These are phyloP conservation scores for Sutorius australiensis DNA, from an alignment of 768 basidiomycete genomes.

Conservation along the genomic window DNA sequence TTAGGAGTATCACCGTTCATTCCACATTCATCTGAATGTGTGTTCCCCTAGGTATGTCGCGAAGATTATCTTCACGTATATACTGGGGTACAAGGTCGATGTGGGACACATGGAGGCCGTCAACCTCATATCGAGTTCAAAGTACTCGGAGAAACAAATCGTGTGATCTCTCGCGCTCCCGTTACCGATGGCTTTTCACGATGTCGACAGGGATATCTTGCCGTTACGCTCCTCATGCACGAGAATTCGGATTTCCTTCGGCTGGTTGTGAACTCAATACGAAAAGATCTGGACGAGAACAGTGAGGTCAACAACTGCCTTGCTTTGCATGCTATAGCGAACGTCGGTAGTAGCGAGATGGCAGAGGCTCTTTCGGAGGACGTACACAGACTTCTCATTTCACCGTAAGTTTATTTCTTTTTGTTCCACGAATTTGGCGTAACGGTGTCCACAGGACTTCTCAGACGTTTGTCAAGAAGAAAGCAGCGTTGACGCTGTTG, in stretches of 20 bases:
- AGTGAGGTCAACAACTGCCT: conserved; percentile 95
- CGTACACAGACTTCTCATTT: conserved; percentile 92
- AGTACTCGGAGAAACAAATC: conserved; percentile 99
- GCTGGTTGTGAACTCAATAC: conserved; percentile 95
- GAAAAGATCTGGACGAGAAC: conserved; percentile 93
- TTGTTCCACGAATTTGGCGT: conserved; percentile 9
- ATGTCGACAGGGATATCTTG: conserved; percentile 81
- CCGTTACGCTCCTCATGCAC: conserved; percentile 95
- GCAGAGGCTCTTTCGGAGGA: conserved; percentile 92
- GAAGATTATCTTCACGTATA: conserved; percentile 99
- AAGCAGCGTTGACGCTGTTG: conserved; percentile 90
- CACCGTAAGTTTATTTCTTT: conserved; percentile 57
- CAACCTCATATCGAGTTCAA: conserved; percentile 90
- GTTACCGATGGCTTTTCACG: background rate
- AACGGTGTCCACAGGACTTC: conserved; percentile 63
- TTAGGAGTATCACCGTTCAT: conserved; percentile 7
- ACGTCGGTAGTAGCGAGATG: conserved; percentile 97
- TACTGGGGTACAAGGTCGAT: conserved; percentile 98
- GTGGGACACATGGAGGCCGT: conserved; percentile 99
- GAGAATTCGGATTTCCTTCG: conserved; percentile 97
- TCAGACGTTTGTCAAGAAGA: conserved; percentile 94
- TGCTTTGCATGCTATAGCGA: conserved; percentile 96
- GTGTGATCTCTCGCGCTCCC: conserved; percentile 45
- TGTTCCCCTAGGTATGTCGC: conserved; percentile 75
- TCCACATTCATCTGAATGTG: conserved; percentile 15